Conservation (phyloP, 2,329 filamentous ascomycete genomes). For the Hymenoscyphus linearis region DNA sequence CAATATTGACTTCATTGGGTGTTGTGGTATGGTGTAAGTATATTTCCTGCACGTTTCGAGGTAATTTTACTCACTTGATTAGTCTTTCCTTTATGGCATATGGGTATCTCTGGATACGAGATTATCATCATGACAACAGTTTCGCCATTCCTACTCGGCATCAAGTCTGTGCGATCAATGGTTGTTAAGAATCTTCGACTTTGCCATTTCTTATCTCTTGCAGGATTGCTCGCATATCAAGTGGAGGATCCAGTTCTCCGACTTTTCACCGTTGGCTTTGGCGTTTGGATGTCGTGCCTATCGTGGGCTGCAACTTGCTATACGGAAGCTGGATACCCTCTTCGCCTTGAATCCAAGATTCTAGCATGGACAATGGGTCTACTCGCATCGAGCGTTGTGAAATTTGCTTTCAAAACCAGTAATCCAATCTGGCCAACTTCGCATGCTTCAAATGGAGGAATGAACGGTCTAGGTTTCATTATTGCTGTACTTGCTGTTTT, state of each 20-base stretch:
- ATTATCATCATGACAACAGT: constrained; percentile 78
- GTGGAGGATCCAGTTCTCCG: constrained; percentile 67
- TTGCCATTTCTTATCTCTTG: constrained; percentile 71
- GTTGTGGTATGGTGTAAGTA: constrained; percentile 87
- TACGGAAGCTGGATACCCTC: constrained; percentile 68
- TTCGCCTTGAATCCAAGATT: constrained; percentile 74
- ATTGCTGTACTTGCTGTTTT: constrained; percentile 72
- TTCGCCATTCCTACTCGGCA: constrained; percentile 73
- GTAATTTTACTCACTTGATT: constrained; percentile 17
- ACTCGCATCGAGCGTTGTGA: constrained; percentile 78
- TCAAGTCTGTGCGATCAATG: constrained; percentile 61
- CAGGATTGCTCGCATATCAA: constrained; percentile 74
- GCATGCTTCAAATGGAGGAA: constrained; percentile 83
- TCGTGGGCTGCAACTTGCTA: constrained; percentile 81
- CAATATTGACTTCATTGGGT: constrained; percentile 82
- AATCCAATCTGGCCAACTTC: constrained; percentile 97
- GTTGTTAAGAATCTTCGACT: constrained; percentile 64
- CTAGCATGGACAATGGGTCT: constrained; percentile 77
- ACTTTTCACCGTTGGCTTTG: constrained; percentile 76
- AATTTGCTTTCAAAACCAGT: constrained; percentile 90
- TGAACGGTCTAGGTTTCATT: constrained; percentile 77
- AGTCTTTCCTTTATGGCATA: constrained; percentile 97
- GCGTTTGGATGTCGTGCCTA: constrained; percentile 73
- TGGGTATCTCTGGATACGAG: constrained; percentile 98
- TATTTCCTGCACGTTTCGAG: not conserved